These are phyloP conservation scores for Lyophyllum decastes DNA, from an alignment of 768 basidiomycete species.

Conservation along the genomic window DNA sequence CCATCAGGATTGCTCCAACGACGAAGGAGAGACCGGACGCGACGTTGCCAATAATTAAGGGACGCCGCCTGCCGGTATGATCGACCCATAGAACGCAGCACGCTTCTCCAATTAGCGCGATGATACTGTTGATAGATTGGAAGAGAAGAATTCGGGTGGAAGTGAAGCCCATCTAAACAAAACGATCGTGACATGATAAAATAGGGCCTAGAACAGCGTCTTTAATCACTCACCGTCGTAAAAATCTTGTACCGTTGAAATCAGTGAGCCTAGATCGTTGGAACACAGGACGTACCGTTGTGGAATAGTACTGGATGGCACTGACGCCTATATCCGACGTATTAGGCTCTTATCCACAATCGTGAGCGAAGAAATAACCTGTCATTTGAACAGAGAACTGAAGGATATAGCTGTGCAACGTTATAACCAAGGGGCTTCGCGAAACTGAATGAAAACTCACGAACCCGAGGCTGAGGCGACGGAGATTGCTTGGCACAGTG, in stretches of 20 bases:
- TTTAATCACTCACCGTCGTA: conserved; percentile 26
- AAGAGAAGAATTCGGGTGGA: conserved; percentile 47
- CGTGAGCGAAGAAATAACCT: conserved; percentile 25
- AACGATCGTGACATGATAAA: no score
- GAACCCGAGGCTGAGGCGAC: conserved; percentile 44
- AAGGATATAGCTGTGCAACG: conserved; percentile 34
- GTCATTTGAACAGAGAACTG: conserved; percentile 66
- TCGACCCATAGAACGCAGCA: conserved; percentile 49
- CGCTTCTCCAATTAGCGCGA: conserved; percentile 53
- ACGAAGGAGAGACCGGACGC: conserved; percentile 43
- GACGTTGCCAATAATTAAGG: conserved; percentile 43
- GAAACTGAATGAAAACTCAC: conserved; percentile 14
- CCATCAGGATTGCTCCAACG: conserved; percentile 45
- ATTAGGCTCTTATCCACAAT: neutral
- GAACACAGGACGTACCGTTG: conserved; percentile 28
- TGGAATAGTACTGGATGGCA: conserved; percentile 57
- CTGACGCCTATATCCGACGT: conserved; percentile 35
- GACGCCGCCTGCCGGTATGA: conserved; percentile 37
- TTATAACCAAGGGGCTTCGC: conserved; percentile 6
- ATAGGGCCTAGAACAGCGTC: no score
- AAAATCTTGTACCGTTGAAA: conserved; percentile 29
- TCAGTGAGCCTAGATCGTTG: neutral
- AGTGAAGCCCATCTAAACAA: conserved; percentile 46
- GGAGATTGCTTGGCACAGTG: conserved; percentile 43
- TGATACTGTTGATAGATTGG: conserved; percentile 55